Base-by-base conservation (phyloP, 2,329 filamentous ascomycete genomes). In the Helicocarpus griseus region DNA sequence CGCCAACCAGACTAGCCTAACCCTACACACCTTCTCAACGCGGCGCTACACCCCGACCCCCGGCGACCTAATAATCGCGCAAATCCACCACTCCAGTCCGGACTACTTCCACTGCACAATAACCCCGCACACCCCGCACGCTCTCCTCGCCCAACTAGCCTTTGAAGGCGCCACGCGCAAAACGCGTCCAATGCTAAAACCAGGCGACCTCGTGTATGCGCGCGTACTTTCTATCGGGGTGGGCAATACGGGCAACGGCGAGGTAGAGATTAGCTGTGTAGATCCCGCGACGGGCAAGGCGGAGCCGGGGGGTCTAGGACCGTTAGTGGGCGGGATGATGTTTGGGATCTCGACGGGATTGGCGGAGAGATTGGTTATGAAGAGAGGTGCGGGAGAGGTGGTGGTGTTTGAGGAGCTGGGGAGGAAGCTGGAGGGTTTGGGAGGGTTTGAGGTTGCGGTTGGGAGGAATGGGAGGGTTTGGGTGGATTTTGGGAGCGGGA, bases 121-220 rank as follows among this genome's bases (percentile, higher is more conserved):
- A 49, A 85, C 87, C 26, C 77, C 78, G 7, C 73, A 82, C 61
- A 79, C 77, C 5, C 71, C 77, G 0, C 69, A 72, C 54, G 89
- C 87, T 1, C 74, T 87, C 17, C 81, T 97, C 1, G 89, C 87
- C 0, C 87, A 95, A 58, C 78, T 97, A 19, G 82, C 89, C n/a
- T 98, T 98, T 67, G 91, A 97, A 69, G 83, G 83, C 56, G 93
- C 89, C 17, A 89, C 86, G 41, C 93, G 90, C 69, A 97, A 97
- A 73, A 95, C 88, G 2, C 79, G 90, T 1, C 93, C 93, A 0
- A 78, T 87, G 57, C 79, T 97, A 40, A 74, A 77, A 26, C 64
- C 81, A 13, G 89, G 89, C 35, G 82, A 88, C 49, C 73, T 96
- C 26, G 88, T 97, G 33, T 97, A 97, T 71, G 91, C 90, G 35